Base-by-base conservation (phyloP, 208 protist species). In the Trypanosomatidae sp. region DNA sequence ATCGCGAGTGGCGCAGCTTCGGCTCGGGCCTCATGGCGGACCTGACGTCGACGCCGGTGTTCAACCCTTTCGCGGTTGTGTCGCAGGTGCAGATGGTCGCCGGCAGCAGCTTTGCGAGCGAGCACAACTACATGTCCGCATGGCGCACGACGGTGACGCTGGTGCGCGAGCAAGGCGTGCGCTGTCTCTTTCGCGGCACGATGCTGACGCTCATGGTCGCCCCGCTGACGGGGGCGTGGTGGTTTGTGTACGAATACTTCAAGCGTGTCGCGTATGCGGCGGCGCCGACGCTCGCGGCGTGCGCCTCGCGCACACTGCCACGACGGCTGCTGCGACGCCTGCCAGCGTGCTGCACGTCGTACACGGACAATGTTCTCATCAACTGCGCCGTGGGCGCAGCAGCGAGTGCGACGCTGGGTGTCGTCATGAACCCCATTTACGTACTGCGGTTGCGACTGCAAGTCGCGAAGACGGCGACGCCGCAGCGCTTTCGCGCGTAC, bases 1-100 rank as follows among this genome's bases (percentile, higher is more conserved):
- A 69, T 13, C 59, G 55, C 5, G 68, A 76, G 70, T 78, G 65
- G 58, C 71, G 80, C 48, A 75, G 71, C 43, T 84, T 89, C 33
- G 69, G 58, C 10, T 71, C 69, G 7, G 80, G 80, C 6, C 57
- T 89, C 22, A 48, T 81, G 0, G 80, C 80, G 8, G 80, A 89
- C 32, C 16, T 76, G 26, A 26, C 55, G 28, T 83, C 71, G n/a
- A 69, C 71, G 3, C 80, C 74, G 0, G 48, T 89, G 19, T 89
- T 80, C 61, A 89, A 81, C 47, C 80, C 80, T 0, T 89, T 89
- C 26, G 75, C 58, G 1, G 80, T 89, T 0, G 56, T 89, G 7
- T 82, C 71, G 39, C 80, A 89, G 67, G 69, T 84, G 43, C 80
- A 89, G 50, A 89, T 89, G 80, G 75, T 89, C 33, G 80, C 71